Evolutionary conservation across 768 basidiomycete species (phyloP).

Genomic region (Lactarius indigo): DNA sequence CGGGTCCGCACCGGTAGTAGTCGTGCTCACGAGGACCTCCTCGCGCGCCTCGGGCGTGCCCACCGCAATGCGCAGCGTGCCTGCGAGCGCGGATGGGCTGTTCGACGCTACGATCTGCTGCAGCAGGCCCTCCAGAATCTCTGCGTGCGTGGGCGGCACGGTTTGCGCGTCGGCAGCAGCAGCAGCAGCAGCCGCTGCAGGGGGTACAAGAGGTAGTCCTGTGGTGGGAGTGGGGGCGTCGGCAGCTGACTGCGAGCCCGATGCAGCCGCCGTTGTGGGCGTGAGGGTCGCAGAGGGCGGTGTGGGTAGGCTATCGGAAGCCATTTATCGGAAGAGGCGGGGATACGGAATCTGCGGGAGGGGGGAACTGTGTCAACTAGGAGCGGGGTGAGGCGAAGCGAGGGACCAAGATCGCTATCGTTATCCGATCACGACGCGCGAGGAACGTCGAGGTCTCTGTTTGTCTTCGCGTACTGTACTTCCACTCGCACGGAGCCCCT

Average conservation of each 20-base stretch:
- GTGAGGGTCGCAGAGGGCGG: slow-evolving; percentile 8
- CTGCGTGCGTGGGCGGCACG: slow-evolving; percentile 4
- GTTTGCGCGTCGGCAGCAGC: not conserved
- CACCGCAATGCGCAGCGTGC: not conserved
- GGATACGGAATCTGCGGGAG: not conserved
- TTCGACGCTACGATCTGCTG: slow-evolving; percentile 14
- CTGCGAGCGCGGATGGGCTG: slow-evolving; percentile 3
- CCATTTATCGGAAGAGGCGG: not conserved
- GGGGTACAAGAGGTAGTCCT: not conserved
- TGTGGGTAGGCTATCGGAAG: slow-evolving; percentile 19
- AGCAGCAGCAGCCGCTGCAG: not conserved
- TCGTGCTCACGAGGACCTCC: slow-evolving; percentile 1
- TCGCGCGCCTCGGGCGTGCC: slow-evolving; percentile 13
- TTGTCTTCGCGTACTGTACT: not conserved
- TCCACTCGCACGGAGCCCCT: not conserved
- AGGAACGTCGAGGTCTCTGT: not conserved
- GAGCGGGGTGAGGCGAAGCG: not conserved
- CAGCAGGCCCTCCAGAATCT: slow-evolving; percentile 9
- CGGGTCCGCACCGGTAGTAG: slow-evolving; percentile 13
- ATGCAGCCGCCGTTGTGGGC: not conserved
- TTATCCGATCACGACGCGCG: not conserved
- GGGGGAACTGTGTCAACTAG: not conserved
- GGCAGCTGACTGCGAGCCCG: slow-evolving; percentile 6
- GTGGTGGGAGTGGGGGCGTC: not conserved
- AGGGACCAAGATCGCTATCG: not conserved